Conservation (phyloP, 257 asterid species). For the Solanum bulbocastanum region DNA sequence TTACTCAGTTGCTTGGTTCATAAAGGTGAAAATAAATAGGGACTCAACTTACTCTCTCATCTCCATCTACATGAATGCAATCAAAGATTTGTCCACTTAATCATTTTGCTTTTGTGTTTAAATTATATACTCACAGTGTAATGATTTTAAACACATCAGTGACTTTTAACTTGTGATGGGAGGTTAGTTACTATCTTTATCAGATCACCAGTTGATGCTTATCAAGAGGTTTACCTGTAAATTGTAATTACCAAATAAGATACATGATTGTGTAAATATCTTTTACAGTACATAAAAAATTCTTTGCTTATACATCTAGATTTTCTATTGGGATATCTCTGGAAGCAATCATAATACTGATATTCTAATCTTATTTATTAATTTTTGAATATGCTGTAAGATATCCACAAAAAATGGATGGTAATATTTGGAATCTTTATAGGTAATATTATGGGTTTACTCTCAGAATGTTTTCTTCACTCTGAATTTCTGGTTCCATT, state of each 20-base stretch:
- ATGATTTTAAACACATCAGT: neutral
- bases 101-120: neutral
- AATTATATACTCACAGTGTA: neutral
- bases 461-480: neutral
- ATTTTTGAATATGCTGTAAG: neutral
- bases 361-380: neutral
- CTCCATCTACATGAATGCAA: neutral
- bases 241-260: neutral
- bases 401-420: neutral
- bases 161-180: neutral
- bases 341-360: neutral
- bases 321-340: neutral
- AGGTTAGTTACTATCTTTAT: neutral
- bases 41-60: neutral
- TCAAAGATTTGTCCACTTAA: neutral
- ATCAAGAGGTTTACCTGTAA: neutral
- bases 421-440: neutral
- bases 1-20: conserved; percentile 3
- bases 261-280: neutral
- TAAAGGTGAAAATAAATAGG: neutral
- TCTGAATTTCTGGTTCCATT: neutral
- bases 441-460: neutral
- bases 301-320: neutral
- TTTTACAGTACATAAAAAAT: neutral
- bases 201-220: neutral